Evolutionary conservation across 2,329 filamentous ascomycete species (phyloP).

Genomic region (Aspergillus uvarum): DNA sequence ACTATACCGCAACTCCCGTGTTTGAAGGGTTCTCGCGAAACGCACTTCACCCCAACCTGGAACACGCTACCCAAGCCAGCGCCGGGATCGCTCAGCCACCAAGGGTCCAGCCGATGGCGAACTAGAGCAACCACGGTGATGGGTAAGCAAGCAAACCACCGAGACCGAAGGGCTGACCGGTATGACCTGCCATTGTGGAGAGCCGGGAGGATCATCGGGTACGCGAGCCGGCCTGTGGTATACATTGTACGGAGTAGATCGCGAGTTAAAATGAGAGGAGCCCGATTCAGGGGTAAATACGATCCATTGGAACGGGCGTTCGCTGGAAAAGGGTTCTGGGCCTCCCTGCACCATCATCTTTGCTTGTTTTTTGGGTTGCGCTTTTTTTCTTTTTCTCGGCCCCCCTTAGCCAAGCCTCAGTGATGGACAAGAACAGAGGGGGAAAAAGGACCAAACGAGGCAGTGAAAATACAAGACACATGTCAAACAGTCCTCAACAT

Average conservation of each 20-base stretch:
- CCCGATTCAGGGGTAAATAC: conserved; percentile 7
- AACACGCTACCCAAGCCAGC: not conserved
- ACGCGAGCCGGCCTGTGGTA: conserved; percentile 4
- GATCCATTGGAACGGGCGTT: conserved; percentile 1
- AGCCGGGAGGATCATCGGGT: conserved; percentile 7
- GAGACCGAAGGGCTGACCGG: too few relatives aligned
- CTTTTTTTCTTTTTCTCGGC: not conserved
- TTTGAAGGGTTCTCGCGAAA: conserved; percentile 5
- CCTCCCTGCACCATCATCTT: conserved; percentile 2
- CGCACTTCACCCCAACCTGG: not conserved
- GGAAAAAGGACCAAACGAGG: not conserved
- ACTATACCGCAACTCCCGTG: not conserved
- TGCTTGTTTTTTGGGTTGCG: not conserved
- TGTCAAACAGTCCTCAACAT: not conserved
- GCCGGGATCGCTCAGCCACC: not conserved
- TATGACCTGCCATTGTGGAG: conserved; percentile 5
- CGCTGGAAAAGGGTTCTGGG: not conserved
- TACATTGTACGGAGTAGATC: conserved; percentile 6
- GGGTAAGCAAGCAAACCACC: not conserved
- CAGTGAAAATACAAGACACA: not conserved
- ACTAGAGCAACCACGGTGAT: not conserved
- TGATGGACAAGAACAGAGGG: not conserved
- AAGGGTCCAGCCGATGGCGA: not conserved
- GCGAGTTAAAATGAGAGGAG: conserved; percentile 2
- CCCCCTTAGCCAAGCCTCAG: not conserved